Conservation (phyloP, 306 rosid species). For the Castanea sativa region DNA sequence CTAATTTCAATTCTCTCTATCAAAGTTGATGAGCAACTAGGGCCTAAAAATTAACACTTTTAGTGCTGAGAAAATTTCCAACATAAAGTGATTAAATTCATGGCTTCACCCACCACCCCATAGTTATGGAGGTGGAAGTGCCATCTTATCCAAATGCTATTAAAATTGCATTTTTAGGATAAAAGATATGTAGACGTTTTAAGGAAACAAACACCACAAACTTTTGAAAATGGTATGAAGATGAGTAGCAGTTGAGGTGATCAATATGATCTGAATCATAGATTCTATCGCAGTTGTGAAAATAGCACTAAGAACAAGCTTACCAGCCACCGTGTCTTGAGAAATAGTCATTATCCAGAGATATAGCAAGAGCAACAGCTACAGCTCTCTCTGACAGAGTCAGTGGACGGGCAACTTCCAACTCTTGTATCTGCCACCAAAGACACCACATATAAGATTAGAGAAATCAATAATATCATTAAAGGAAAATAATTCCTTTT, state of each 20-base stretch:
- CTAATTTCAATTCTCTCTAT: constrained; percentile 20
- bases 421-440: constrained; percentile 66
- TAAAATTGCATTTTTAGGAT: not conserved
- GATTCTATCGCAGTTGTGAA: not conserved
- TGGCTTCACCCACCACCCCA: not conserved
- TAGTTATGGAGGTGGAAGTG: not conserved
- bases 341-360: constrained; percentile 96
- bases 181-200: not conserved
- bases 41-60: not conserved
- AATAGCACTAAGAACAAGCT: constrained; percentile 27
- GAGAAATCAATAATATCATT: not conserved
- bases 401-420: constrained; percentile 70
- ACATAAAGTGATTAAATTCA: not conserved
- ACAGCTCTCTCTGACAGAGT: constrained; percentile 87
- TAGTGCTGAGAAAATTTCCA: not conserved
- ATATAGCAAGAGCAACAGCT: constrained; percentile 92
- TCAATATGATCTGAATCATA: not conserved
- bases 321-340: constrained; percentile 96
- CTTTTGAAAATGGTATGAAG: not conserved
- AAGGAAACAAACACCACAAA: not conserved
- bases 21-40: constrained; percentile 1
- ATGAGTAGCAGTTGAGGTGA: constrained; percentile 6
- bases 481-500: not conserved
- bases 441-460: not conserved
- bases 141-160: not conserved